Evolutionary conservation across 2,329 filamentous ascomycete species (phyloP), one percentile per base, ranked within the genome.

Genomic region (Botrytis fabae): DNA sequence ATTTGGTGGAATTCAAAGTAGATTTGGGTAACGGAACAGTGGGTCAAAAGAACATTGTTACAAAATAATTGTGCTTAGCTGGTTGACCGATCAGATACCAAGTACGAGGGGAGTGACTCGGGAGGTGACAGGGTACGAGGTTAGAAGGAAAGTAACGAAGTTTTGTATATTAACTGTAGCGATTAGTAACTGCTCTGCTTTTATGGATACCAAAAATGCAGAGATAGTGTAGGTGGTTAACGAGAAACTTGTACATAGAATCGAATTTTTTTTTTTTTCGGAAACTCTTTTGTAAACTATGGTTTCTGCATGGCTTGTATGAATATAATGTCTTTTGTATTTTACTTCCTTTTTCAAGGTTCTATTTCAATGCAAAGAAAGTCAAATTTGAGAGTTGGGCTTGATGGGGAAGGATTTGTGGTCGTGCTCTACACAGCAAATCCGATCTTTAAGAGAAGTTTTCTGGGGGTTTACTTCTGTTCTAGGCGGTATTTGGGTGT

Each of bases 1-100:
- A 80, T 70, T 69, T 80, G 4, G 40, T 80, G 25, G 74, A 62
- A 22, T 69, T 38, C 16, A 69, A 46, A 51, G 48, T 72, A 51
- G 63, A 69, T 61, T 28, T 72, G 38, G 69, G 62, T 22, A 69
- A 42, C 69, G 70, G 51, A 28, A 72, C 40, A 2, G 32, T 40
- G 16, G 62, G 48, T 6, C 54, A 48, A 20, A 70, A 44, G 57
- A 70, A 63, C 54, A 70, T 22, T 10, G 40, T 46, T 9, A 40
- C 40, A n/a, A 35, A 9, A 7, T 60, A n/a, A 48, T 20, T 63
- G 25, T 18, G 40, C 18, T 46, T 35, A 42, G 20, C 6, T 44
- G 22, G 44, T 35, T 46, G 22, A 14, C 5, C 12, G 22, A 38
- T 60, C n/a, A 14, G 9, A 35, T 28, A 0, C n/a, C 62, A 46